phyloP scores from a whole-genome alignment of 768 basidiomycete species.

The Strobilomyces echinocephalus region DNA sequence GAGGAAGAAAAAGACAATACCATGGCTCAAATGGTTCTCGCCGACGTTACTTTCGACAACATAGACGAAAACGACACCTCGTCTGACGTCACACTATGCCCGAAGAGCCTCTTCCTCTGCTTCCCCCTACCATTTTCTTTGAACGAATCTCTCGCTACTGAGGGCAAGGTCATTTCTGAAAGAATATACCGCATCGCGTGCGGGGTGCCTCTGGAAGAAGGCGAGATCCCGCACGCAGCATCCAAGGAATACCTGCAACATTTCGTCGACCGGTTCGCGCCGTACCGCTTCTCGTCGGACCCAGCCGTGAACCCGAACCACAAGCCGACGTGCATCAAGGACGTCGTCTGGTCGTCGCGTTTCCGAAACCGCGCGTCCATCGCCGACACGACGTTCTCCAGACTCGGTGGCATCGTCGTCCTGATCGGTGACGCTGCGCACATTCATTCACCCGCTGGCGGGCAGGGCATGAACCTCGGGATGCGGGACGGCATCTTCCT shows the following conservation, averaged over 20 bases:
- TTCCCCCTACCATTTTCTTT: slow-evolving; percentile 34
- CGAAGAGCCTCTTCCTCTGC: slow-evolving; percentile 32
- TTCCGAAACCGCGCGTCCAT: slow-evolving; percentile 42
- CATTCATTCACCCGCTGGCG: slow-evolving; percentile 52
- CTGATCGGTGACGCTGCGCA: slow-evolving; percentile 47
- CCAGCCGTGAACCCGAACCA: slow-evolving; percentile 28
- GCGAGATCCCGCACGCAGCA: slow-evolving; percentile 35
- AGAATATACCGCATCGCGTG: slow-evolving; percentile 38
- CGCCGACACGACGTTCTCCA: slow-evolving; percentile 37
- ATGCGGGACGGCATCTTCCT: slow-evolving; percentile 49
- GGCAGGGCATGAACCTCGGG: slow-evolving; percentile 58
- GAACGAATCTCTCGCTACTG: slow-evolving; percentile 14
- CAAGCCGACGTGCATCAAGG: slow-evolving; percentile 31
- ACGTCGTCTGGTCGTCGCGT: slow-evolving; percentile 43
- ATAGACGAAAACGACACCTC: not conserved
- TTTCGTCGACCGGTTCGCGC: slow-evolving; percentile 40
- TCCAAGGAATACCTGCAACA: slow-evolving; percentile 42
- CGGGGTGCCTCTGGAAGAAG: slow-evolving; percentile 33
- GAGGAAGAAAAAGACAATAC: slow-evolving; percentile 22
- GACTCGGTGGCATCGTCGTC: slow-evolving; percentile 24
- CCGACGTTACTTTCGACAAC: slow-evolving; percentile 39
- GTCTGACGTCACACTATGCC: slow-evolving; percentile 23
- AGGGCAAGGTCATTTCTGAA: slow-evolving; percentile 6
- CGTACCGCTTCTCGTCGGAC: slow-evolving; percentile 30
- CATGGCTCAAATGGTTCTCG: slow-evolving; percentile 40